These are phyloP conservation scores for Mycena galopus DNA, from an alignment of 768 basidiomycete species.

Conservation along the genomic window DNA sequence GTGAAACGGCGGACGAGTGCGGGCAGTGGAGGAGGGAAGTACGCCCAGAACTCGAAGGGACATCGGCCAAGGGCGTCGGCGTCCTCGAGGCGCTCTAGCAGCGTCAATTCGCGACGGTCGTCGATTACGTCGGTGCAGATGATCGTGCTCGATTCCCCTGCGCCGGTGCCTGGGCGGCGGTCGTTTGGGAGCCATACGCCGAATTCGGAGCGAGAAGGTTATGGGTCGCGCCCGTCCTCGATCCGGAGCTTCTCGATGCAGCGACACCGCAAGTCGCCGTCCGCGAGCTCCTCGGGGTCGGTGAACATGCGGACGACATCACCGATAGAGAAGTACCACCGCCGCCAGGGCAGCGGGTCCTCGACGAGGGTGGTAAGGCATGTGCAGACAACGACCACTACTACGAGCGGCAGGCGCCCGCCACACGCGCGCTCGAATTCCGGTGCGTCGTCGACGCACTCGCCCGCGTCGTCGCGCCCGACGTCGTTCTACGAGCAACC, in stretches of 20 bases:
- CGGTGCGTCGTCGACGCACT: conserved; percentile 82
- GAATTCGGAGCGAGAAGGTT: conserved; percentile 86
- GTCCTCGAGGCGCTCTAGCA: conserved; percentile 90
- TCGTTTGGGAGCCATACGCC: conserved; percentile 89
- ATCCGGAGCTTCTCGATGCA: conserved; percentile 82
- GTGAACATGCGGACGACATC: conserved; percentile 77
- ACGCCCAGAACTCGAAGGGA: conserved; percentile 41
- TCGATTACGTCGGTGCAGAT: conserved; percentile 65
- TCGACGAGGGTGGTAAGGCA: conserved; percentile 86
- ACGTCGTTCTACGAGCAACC: conserved; percentile 78
- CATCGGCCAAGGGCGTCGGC: conserved; percentile 79
- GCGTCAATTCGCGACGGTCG: conserved; percentile 86
- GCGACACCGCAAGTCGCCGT: conserved; percentile 80
- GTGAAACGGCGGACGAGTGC: conserved; percentile 67
- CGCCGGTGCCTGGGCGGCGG: conserved; percentile 70
- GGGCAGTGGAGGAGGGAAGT: conserved; percentile 44
- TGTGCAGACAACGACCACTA: conserved; percentile 55
- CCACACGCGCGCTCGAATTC: conserved; percentile 82
- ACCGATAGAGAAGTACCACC: conserved; percentile 84
- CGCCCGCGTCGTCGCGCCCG: conserved; percentile 80
- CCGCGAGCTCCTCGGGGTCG: conserved; percentile 82
- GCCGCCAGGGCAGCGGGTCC: conserved; percentile 83
- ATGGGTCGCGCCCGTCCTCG: conserved; percentile 86
- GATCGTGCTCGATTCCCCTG: conserved; percentile 69
- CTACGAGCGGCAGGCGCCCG: conserved; percentile 46